Percentiles rank a stretch among this genome's conserved stretches.
Conservation (phyloP, 768 basidiomycete genomes). For the Cystofilobasidium macerans region DNA sequence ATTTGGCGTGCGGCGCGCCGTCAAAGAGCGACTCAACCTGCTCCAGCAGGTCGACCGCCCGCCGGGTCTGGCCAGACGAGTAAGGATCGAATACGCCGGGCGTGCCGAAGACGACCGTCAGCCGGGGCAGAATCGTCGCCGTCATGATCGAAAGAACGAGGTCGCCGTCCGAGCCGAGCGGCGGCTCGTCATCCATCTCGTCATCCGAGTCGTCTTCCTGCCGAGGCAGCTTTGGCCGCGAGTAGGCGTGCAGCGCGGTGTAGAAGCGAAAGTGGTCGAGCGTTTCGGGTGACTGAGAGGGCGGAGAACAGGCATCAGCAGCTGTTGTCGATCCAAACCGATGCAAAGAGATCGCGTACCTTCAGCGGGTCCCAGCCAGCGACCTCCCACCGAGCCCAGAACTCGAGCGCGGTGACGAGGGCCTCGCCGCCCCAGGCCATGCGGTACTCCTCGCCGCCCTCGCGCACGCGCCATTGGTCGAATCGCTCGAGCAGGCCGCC, state of each 20-base stretch:
- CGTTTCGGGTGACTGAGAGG: conserved; percentile 36
- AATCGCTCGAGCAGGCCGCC: conserved; percentile 57
- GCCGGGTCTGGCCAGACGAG: conserved; percentile 52
- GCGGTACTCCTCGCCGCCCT: conserved; percentile 66
- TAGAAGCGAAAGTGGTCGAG: conserved; percentile 82
- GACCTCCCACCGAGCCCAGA: conserved; percentile 79
- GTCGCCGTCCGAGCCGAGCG: conserved; percentile 72
- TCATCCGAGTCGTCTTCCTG: conserved; percentile 35
- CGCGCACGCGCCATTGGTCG: conserved; percentile 56
- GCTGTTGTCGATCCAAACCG: background rate
- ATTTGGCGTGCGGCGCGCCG: conserved; percentile 47
- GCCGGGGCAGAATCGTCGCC: conserved; percentile 64
- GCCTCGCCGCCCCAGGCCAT: conserved; percentile 85
- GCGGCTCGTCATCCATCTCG: conserved; percentile 44
- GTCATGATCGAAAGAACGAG: conserved; percentile 77
- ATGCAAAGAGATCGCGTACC: conserved; percentile 42
- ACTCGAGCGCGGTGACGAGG: conserved; percentile 82
- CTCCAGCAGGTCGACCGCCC: conserved; percentile 63
- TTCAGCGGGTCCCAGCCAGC: conserved; percentile 79
- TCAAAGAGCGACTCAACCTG: conserved; percentile 67
- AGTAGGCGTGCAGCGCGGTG: conserved; percentile 63
- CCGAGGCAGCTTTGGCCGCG: conserved; percentile 41
- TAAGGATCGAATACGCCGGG: conserved; percentile 68
- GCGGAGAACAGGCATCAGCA: background rate
- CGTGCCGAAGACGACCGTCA: conserved; percentile 62